Base-by-base conservation (phyloP, 352 stramenopile genomes). In the Phytophthora citricola region DNA sequence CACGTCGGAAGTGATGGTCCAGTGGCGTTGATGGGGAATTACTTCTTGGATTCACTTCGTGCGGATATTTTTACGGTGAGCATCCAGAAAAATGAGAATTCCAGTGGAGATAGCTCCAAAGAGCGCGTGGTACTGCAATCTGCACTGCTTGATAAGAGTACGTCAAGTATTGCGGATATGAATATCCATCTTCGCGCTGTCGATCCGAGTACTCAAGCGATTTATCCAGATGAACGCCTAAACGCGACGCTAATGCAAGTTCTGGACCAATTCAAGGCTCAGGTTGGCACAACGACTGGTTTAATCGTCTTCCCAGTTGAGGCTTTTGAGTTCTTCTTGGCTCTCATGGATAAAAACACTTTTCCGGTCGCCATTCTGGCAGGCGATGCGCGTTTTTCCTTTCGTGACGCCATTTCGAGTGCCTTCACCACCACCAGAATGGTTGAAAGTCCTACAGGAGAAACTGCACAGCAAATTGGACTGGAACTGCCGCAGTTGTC, bases 1-100 rank as follows among this genome's bases (percentile, higher is more conserved):
- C 58, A 43, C 29, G 75, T 90, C 12, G 79, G 77, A n/a, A 59
- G 53, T 10, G 59, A 81, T 22, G 81, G 81, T 1, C 82, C 85
- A 0, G 69, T 93, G 8, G 84, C 89, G n/a, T 66, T 95, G 47
- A 81, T 95, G 12, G 87, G 83, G 8, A 95, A 95, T 40, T 95
- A 95, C 50, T 95, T 95, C 36, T 41, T 93, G 5, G 87, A 95
- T 46, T 95, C 87, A 43, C 63, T 95, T 1, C 81, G 77, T 1
- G 73, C 85, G 8, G 87, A 95, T 46, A 76, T 91, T 24, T 92
- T 90, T 40, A 68, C 79, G 0, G 78, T 89, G 15, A 64, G 69
- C 6, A 48, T 47, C 4, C 34, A 63, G 31, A 38, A 17, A 45
- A 24, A 58, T 41, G 26, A 39, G 5, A 52, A 49, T 29, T 7